These are phyloP conservation scores for Chrysochromulina parva DNA, from an alignment of 78 protist genomes.

Conservation along the genomic window DNA sequence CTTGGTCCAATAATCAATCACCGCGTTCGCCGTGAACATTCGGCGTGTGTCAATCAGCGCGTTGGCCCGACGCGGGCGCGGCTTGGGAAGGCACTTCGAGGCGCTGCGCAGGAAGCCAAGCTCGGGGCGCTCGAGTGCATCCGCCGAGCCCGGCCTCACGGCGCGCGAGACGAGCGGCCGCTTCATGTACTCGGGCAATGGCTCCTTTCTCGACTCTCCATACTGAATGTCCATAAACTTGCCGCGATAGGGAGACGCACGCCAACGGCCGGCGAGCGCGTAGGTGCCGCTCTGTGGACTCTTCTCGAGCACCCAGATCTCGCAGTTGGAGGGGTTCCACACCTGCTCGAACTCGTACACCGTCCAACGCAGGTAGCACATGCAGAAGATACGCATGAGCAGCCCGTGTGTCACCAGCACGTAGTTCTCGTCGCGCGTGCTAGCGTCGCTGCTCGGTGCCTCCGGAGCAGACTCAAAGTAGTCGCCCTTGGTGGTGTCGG, in stretches of 20 bases:
- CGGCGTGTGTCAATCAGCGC: too few relatives aligned
- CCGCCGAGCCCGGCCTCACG: neutral
- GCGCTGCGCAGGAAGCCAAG: too few relatives aligned
- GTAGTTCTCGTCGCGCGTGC: neutral
- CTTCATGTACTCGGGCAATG: neutral
- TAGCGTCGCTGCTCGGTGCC: neutral
- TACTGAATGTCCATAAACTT: neutral
- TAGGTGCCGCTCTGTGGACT: neutral
- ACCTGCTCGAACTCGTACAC: slow-evolving; percentile 50
- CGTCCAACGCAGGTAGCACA: slow-evolving; percentile 54
- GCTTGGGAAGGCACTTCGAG: too few relatives aligned
- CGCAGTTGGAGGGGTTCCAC: slow-evolving; percentile 53
- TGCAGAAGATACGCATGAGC: slow-evolving; percentile 59
- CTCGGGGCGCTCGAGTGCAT: neutral
- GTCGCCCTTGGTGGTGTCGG: neutral
- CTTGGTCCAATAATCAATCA: too few relatives aligned
- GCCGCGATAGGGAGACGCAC: neutral
- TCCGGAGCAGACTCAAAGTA: neutral
- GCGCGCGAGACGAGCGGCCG: neutral
- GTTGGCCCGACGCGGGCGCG: too few relatives aligned
- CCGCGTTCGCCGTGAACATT: too few relatives aligned
- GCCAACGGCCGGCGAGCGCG: neutral
- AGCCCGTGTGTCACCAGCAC: slow-evolving; percentile 61
- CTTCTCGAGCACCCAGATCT: slow-evolving; percentile 34
- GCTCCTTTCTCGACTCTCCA: neutral